Base-by-base conservation (phyloP, 768 basidiomycete genomes). In the Mycena olivaceomarginata region DNA sequence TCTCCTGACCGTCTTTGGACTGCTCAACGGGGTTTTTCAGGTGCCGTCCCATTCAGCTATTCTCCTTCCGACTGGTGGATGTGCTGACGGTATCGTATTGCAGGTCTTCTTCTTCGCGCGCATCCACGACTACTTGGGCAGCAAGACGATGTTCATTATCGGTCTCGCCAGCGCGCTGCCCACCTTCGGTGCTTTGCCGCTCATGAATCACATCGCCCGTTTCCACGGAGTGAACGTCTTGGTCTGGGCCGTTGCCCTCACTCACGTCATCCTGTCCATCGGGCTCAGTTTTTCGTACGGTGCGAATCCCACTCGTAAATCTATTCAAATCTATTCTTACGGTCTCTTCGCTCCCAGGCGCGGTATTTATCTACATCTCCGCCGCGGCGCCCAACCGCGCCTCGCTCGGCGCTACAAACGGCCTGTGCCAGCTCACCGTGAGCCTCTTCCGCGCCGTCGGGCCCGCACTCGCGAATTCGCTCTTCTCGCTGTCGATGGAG, bases 401-500 rank as follows among this genome's bases (percentile, higher is more conserved):
- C 2, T 89, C 90, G 22, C 84, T 91, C 10, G 91, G 91, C 4
- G 86, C 89, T 15, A 90, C 89, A 53, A 92, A 91, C 74, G 91
- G 91, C 0, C 82, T 88, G 4, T 85, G 74, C 56, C 88, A 91
- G 80, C 85, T 85, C 83, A 78, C 82, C 48, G 85, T 85, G 59
- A 86, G 85, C 73, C 67, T 85, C 13, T 85, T 86, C 81, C 84
- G 84, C 60, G 82, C 85, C 0, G 88, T 88, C 71, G 93, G 92
- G 5, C 93, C 94, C 16, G 43, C 43, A 45, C 43, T 45, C 43
- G 87, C 90, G 0, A 91, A 89, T 67, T 92, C 92, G 41, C 86
- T 93, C 67, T 94, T 93, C 85, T 92, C 93, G 60, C 79, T 93
- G 31, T 93, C 93, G 0, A 86, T 91, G 40, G 84, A 90, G 71